These are phyloP conservation scores for Fusarium goolgardi DNA, from an alignment of 2,329 filamentous ascomycete species.

Conservation along the genomic window DNA sequence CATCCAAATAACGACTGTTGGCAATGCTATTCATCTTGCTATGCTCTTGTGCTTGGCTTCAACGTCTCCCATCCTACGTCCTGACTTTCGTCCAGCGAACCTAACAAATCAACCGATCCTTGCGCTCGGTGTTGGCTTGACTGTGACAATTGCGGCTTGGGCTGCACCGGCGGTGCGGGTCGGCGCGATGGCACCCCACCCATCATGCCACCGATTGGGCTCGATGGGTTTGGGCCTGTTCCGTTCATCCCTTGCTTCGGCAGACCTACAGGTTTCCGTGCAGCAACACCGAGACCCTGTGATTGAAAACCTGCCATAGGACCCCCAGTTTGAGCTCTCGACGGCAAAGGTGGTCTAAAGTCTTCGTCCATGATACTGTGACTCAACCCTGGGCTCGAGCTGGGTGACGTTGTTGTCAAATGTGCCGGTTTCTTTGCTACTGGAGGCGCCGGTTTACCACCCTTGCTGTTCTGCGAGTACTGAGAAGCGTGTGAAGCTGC, in stretches of 20 bases:
- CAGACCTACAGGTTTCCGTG: slow-evolving; percentile 46
- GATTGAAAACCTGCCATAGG: slow-evolving; percentile 16
- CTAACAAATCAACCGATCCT: slow-evolving; percentile 56
- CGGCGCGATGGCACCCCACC: slow-evolving; percentile 38
- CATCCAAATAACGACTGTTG: slow-evolving; percentile 13
- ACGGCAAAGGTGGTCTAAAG: slow-evolving; percentile 44
- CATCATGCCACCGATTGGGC: slow-evolving; percentile 33
- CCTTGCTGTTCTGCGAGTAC: slow-evolving; percentile 48
- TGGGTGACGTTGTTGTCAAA: slow-evolving; percentile 52
- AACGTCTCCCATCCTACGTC: slow-evolving; percentile 67
- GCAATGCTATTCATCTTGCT: slow-evolving; percentile 8
- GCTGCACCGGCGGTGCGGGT: slow-evolving; percentile 36
- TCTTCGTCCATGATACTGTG: slow-evolving; percentile 41
- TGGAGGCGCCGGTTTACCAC: slow-evolving; percentile 61
- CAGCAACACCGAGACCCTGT: slow-evolving; percentile 20
- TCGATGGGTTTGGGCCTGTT: slow-evolving; percentile 35
- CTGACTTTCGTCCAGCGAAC: slow-evolving; percentile 61
- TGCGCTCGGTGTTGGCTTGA: slow-evolving; percentile 45
- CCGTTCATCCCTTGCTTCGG: slow-evolving; percentile 41
- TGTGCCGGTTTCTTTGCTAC: slow-evolving; percentile 73
- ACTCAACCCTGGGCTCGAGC: slow-evolving; percentile 40
- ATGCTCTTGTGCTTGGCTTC: slow-evolving; percentile 57
- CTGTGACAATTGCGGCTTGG: slow-evolving; percentile 37
- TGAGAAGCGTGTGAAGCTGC: slow-evolving; percentile 52
- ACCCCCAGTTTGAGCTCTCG: slow-evolving; percentile 39